Evolutionary conservation across 2,329 filamentous ascomycete species (phyloP).

Genomic region (Helicocarpus griseus): DNA sequence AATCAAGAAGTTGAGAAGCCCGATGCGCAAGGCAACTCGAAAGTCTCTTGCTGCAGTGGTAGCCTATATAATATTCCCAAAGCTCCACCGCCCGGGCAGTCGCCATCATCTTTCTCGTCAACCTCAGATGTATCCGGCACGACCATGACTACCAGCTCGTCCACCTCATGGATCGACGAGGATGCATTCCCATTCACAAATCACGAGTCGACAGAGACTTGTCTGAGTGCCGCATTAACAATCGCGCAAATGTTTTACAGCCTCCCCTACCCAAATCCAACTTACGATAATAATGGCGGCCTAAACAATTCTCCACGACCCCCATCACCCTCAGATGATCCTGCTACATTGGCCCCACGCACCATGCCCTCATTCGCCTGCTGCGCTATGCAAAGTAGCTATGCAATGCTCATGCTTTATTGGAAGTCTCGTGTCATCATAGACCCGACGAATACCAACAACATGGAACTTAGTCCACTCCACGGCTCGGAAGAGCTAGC

Average conservation of each 20-base stretch:
- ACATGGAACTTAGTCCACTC: conserved; percentile 14
- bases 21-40: conserved; percentile 17
- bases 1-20: conserved; percentile 7
- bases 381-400: conserved; percentile 39
- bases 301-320: neutral
- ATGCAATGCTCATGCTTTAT: conserved; percentile 38
- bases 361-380: conserved; percentile 40
- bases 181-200: conserved; percentile 32
- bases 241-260: conserved; percentile 34
- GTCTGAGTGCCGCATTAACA: conserved; percentile 29
- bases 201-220: conserved; percentile 33
- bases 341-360: conserved; percentile 22
- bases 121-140: conserved; percentile 13
- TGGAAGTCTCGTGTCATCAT: conserved; percentile 33
- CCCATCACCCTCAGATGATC: conserved; percentile 4
- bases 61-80: conserved; percentile 23
- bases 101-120: conserved; percentile 23
- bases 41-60: conserved; percentile 24
- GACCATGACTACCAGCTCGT: conserved; percentile 1
- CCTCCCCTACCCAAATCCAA: conserved; percentile 28
- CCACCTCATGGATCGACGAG: conserved; percentile 18
- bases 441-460: conserved; percentile 22
- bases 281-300: conserved; percentile 13
- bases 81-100: conserved; percentile 22
- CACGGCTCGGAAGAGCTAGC: conserved; percentile 20